Base-by-base conservation (phyloP, 176 grass and related monocot species). In the Eleusine indica region DNA sequence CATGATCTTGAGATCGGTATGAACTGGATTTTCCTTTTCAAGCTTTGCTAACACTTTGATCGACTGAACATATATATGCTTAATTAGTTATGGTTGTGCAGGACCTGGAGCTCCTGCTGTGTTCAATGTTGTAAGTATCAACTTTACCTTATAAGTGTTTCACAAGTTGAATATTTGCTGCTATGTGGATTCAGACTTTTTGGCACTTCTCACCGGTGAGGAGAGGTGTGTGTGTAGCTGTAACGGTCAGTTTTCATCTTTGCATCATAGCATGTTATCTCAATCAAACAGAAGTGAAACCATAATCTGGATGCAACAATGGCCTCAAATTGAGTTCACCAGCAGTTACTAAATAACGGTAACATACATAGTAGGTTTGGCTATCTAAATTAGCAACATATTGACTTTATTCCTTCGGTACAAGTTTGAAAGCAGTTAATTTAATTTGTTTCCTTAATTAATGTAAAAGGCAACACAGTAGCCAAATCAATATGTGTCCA, bases 1-100 rank as follows among this genome's bases (percentile, higher is more conserved):
- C 94, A 92, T 87, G 95, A 97, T 83, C 88, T 96, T 84, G 93
- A 96, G 87, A 91, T 96, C 38, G 93, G 93, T 96, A 74, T 6
- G 10, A n/a, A 4, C 5, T 73, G 5, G 11, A 21, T 16, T 47
- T 38, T 58, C 40, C 10, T 30, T 57, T 56, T 76, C 52, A 46
- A 18, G 19, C 76, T 61, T 48, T 51, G 13, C 4, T 21, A 32
- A 16, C 66, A 42, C 72, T 66, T 58, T 53, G 19, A 48, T 77
- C 9, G 30, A 21, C 3, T 3, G 21, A 15, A 49, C 49, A 46
- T 32, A 42, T 35, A 28, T 35, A 42, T 40, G 7, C 51, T 90
- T 4, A 74, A 25, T 79, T 10, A 1, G 10, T 83, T 54, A 35
- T 74, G 65, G 41, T 79, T 74, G 7, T 62, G 41, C 87, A 94